A percentile compares a stretch with the other conserved stretches of the same genome.
Conservation (phyloP, 2,329 filamentous ascomycete genomes). For the Epicoccum sorghinum region DNA sequence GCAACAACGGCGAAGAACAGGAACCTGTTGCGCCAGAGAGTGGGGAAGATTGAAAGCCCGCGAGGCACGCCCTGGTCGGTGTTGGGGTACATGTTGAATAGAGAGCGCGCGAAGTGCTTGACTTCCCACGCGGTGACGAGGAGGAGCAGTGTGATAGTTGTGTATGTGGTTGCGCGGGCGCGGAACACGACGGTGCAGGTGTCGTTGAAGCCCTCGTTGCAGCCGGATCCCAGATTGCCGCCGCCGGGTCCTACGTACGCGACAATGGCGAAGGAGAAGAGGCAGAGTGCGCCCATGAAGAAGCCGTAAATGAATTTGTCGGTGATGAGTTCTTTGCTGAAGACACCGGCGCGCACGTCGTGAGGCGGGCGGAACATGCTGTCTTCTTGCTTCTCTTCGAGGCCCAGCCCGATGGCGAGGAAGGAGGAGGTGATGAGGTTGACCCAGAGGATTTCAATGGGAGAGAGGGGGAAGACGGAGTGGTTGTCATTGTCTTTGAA, state of each 20-base stretch:
- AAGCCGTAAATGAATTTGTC: conserved; percentile 57
- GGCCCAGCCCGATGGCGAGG: conserved; percentile 54
- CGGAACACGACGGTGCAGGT: conserved; percentile 53
- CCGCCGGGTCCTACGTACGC: conserved; percentile 51
- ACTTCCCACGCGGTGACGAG: conserved; percentile 57
- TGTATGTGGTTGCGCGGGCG: conserved; percentile 54
- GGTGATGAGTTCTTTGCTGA: conserved; percentile 53
- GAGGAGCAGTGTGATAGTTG: conserved; percentile 52
- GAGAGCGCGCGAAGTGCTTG: conserved; percentile 52
- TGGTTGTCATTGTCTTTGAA: conserved; percentile 53
- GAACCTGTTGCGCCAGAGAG: conserved; percentile 52
- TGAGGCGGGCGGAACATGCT: conserved; percentile 56
- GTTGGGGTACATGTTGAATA: conserved; percentile 55
- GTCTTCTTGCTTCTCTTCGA: conserved; percentile 54
- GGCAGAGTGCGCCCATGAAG: conserved; percentile 54
- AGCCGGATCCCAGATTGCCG: conserved; percentile 51
- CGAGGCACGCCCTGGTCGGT: conserved; percentile 26
- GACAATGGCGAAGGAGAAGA: conserved; percentile 53
- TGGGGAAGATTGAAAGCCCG: conserved; percentile 46
- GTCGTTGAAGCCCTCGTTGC: conserved; percentile 52
- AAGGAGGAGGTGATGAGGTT: conserved; percentile 57
- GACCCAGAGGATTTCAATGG: conserved; percentile 56
- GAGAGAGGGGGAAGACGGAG: conserved; percentile 54
- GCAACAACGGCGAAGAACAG: conserved; percentile 53
- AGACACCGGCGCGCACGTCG: conserved; percentile 51